Evolutionary conservation across 2,329 filamentous ascomycete species (phyloP).

Genomic region (Penicillium nordicum): DNA sequence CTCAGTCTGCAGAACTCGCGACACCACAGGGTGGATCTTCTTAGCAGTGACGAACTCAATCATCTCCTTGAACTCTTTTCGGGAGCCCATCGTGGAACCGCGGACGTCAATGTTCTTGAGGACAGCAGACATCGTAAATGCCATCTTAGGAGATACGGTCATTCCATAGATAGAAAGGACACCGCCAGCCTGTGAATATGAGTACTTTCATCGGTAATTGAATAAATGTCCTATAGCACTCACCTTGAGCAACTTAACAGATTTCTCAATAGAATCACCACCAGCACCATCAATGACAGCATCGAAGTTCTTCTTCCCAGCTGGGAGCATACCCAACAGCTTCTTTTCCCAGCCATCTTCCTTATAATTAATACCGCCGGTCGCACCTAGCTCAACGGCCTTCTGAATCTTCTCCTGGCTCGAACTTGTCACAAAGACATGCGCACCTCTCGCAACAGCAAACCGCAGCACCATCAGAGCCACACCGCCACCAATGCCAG

Average conservation of each 20-base stretch:
- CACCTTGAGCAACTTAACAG: constrained; percentile 65
- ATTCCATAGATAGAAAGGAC: constrained; percentile 88
- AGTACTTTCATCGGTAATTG: constrained; percentile 3
- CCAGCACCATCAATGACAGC: constrained; percentile 88
- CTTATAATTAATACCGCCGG: constrained; percentile 79
- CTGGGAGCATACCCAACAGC: constrained; percentile 57
- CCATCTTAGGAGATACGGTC: constrained; percentile 81
- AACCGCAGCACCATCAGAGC: constrained; percentile 79
- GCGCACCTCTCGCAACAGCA: constrained; percentile 68
- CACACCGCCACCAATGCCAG: constrained; percentile 90
- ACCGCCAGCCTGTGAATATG: constrained; percentile 59
- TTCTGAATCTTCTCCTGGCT: constrained; percentile 70
- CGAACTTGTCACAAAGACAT: constrained; percentile 78
- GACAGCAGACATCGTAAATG: constrained; percentile 78
- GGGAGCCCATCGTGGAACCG: constrained; percentile 87
- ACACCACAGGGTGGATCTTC: constrained; percentile 73
- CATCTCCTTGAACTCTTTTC: constrained; percentile 89
- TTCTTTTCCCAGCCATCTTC: constrained; percentile 77
- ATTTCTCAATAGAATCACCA: constrained; percentile 72
- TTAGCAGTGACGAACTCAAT: constrained; percentile 72
- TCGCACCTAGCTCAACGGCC: constrained; percentile 68
- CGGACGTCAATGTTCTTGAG: constrained; percentile 83
- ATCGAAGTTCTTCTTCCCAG: constrained; percentile 67
- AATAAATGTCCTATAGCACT: constrained; percentile 11
- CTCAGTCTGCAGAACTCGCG: constrained; percentile 63